Base-by-base conservation (phyloP, 495 filamentous ascomycete species). In the Staphylotrichum tortipilum region DNA sequence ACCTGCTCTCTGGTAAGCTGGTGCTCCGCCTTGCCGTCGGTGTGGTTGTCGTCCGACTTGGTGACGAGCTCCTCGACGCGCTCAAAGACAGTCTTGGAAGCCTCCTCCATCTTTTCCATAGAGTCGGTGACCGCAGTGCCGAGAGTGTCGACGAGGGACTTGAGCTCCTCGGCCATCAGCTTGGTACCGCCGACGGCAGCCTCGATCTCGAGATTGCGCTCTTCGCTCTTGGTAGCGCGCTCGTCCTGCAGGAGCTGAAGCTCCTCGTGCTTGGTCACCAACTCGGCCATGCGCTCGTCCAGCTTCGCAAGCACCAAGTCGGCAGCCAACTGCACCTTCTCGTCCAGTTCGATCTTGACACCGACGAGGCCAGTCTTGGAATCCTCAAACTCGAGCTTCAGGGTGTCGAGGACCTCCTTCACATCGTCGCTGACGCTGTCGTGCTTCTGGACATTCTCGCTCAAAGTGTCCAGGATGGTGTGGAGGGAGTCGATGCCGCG, bases 181-280 rank as follows among this genome's bases (percentile, higher is more conserved):
- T 85, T 94, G 33, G 84, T 89, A 46, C 74, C 77, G 4, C 81
- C 74, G 21, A 91, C 62, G 9, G 85, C 76, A 47, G 84, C 81
- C 39, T 86, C 78, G 57, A 87, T 77, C 42, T 82, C 74, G 15
- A 72, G 57, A 44, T 85, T 78, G 44, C 81, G 79, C 40, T 79
- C 78, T 46, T 85, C 85, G 35, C 79, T 74, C 47, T 81, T 78
- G 19, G 78, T 80, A 12, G 82, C 78, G 49, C 84, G 85, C 34
- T 82, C 80, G 31, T 89, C 83, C 23, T 83, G 75, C 5, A 78
- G 72, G 12, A 76, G 59, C 59, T 89, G 85, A 38, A 84, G 80
- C 39, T 92, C 86, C 31, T 94, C 88, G 57, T 91, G 90, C 60
- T 89, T 92, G 28, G 73, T 69, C 60, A 92, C 75, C 18, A 95